Evolutionary conservation across 768 basidiomycete genomes (phyloP), one percentile per base, ranked within the genome.

Genomic region (Termitomyces sp.): DNA sequence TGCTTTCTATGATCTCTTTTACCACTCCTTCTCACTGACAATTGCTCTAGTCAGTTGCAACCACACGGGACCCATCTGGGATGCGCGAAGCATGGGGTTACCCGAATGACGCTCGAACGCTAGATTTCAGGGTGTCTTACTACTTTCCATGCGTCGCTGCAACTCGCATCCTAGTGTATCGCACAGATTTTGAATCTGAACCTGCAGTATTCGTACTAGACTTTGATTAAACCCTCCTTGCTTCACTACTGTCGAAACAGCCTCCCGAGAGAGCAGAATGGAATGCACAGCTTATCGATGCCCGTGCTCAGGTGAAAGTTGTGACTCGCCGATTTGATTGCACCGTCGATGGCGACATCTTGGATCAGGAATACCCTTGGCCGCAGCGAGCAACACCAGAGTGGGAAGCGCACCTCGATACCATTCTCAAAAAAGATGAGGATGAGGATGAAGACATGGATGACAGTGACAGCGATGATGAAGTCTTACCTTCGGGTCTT

Each of bases 21-120:
- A 44, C 41, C 19, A 43, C 48, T n/a, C n/a, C n/a, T 44, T n/a
- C 48, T 50, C 21, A 28, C 55, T 56, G 55, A 56, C 42, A 12
- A 3, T 23, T 26, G 3, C 42, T 56, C 19, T 51, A 56, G 55
- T 56, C 49, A 43, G n/a, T 28, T 51, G 48, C 55, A 51, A 56
- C 41, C 41, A 15, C 55, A 35, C 15, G 6, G 28, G 48, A 50
- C 41, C 51, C 51, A 53, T 4, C 23, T 50, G 55, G 55, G 41
- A 17, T 56, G 42, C 50, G 42, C 8, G 43, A 56, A 28, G 28
- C n/a, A 30, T 56, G 43, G n/a, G 28, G 50, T 15, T 49, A 50
- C 26, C 48, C 48, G 19, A 56, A 56, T 50, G 41, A 49, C 3
- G 48, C 55, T 43, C 44, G 56, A 41, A 57, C 56, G 10, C 35